Conservation (phyloP, 768 basidiomycete species). For the Tephrocybe sp. region DNA sequence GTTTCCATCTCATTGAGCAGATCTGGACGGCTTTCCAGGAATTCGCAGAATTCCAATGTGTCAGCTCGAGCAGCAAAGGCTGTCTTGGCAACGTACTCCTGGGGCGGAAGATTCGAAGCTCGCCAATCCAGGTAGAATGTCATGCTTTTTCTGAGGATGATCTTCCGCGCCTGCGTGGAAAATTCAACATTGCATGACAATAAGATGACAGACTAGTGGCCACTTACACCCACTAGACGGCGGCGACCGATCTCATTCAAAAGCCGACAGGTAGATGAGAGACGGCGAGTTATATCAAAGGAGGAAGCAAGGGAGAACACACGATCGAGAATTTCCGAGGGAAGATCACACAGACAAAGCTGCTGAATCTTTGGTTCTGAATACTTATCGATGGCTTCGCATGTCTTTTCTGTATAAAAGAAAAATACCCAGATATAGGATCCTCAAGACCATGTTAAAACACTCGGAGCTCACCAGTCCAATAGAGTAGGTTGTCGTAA, state of each 20-base stretch:
- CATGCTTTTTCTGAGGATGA: not conserved
- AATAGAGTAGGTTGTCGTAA: not conserved
- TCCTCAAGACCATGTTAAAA: not conserved
- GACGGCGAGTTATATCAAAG: not conserved
- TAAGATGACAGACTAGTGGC: not conserved
- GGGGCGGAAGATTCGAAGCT: not conserved
- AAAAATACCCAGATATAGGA: not conserved
- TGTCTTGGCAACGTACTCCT: not conserved
- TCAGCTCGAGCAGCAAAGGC: not conserved
- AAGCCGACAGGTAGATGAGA: not conserved
- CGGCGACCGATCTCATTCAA: conserved; percentile 1
- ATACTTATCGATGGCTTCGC: not conserved
- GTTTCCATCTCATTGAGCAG: not conserved
- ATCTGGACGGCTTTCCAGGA: not conserved
- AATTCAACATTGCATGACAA: not conserved
- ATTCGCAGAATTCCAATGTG: not conserved
- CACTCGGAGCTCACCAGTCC: not conserved
- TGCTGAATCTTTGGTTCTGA: not conserved
- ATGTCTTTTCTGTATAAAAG: not conserved
- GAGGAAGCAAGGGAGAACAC: not conserved
- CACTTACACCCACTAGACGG: not conserved
- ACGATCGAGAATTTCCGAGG: not conserved
- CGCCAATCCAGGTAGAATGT: not conserved
- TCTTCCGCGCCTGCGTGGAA: not conserved
- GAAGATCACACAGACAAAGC: conserved; percentile 1